Evolutionary conservation across 495 filamentous ascomycete species (phyloP).

Genomic region (Neurospora tetraspora): DNA sequence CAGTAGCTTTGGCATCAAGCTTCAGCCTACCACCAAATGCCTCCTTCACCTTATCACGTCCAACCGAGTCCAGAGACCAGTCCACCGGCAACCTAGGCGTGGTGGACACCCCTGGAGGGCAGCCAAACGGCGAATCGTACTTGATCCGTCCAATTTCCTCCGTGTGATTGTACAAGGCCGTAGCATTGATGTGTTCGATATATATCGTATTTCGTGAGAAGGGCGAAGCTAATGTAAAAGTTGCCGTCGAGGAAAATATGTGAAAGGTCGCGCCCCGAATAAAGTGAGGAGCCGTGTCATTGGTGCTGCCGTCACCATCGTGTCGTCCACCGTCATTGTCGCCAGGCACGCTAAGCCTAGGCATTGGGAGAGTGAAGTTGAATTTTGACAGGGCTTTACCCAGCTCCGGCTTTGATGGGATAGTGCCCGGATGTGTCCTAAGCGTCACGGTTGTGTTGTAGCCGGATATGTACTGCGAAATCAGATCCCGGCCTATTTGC

Average conservation of each 20-base stretch:
- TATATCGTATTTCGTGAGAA: conserved; percentile 58
- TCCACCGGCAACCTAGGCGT: conserved; percentile 74
- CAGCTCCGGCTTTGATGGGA: conserved; percentile 64
- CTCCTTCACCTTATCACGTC: conserved; percentile 67
- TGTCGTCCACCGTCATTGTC: conserved; percentile 20
- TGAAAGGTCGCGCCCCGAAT: conserved; percentile 82
- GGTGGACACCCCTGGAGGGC: conserved; percentile 59
- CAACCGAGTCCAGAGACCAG: conserved; percentile 65
- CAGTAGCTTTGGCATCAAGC: conserved; percentile 66
- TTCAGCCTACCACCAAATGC: conserved; percentile 78
- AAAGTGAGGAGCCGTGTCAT: conserved; percentile 43
- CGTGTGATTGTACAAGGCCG: conserved; percentile 71
- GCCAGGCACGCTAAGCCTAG: conserved; percentile 48
- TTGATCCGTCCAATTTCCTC: conserved; percentile 66
- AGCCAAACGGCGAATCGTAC: conserved; percentile 63
- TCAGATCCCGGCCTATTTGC: conserved; percentile 54
- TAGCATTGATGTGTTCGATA: conserved; percentile 71
- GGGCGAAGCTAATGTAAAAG: conserved; percentile 76
- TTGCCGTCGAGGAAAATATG: conserved; percentile 73
- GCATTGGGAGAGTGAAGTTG: conserved; percentile 56
- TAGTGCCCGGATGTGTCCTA: conserved; percentile 52
- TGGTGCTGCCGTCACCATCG: conserved; percentile 11
- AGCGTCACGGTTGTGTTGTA: conserved; percentile 72
- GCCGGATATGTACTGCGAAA: conserved; percentile 83
- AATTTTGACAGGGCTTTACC: conserved; percentile 63